Base-by-base conservation (phyloP, 805 yeast genomes). In the Teunomyces barrocoloradensis region DNA sequence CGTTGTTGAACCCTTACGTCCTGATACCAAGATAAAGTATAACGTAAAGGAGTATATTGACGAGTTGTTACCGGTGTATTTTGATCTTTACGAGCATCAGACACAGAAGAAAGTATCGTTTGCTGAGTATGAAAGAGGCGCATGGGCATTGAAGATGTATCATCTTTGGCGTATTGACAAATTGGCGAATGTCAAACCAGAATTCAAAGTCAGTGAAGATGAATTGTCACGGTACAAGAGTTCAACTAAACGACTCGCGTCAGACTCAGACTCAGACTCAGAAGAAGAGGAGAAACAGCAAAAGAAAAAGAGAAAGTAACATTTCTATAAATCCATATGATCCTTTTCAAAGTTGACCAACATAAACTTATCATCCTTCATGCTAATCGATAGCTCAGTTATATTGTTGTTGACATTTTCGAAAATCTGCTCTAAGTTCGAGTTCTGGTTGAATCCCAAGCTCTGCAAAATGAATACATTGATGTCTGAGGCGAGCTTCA, bases 11-110 rank as follows among this genome's bases (percentile, higher is more conserved):
- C 41, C 57, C 9, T 37, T 49, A 13, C 53, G 54, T 17, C 65
- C 63, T 1, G 56, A 50, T 29, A 37, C 52, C 15, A 68, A 70
- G 37, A 67, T 75, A 29, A 76, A 75, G 54, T 75, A 75, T 52
- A 70, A 60, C 32, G 51, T 63, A 15, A 71, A 68, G 45, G 81
- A 75, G 55, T 76, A 75, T 45, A 49, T 62, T 7, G 72, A 70
- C 3, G 68, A 71, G 43, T 64, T 60, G 21, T 49, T 74, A 17
- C 64, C 42, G 2, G 54, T 52, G 5, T 55, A 55, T 46, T 47
- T 60, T 18, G 49, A 52, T 3, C 27, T 57, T 2, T 28, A 42
- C 5, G 27, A 40, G 3, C 18, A 40, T 10, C 27, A 9, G 27
- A 25, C 27, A 25, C 11, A 25, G 13, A 44, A 43, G 2, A 41